Base-by-base conservation (phyloP, 2,329 filamentous ascomycete genomes). In the Lasiodiplodia sp. region DNA sequence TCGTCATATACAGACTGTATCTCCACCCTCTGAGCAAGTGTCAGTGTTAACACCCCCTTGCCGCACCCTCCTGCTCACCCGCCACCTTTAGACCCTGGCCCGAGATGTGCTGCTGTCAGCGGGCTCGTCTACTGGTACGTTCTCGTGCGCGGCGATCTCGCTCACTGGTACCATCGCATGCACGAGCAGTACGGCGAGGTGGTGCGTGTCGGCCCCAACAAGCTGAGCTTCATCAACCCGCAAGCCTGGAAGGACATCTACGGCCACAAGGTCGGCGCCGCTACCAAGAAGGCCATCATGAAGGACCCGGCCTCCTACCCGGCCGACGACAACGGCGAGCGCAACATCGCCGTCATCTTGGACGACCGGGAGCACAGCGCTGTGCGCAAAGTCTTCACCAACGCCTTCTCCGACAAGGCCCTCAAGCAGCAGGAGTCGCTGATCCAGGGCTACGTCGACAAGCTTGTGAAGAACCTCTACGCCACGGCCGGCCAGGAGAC, bases 221-320 rank as follows among this genome's bases (percentile, higher is more conserved):
- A 84, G 66, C 64, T 83, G 1, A 82, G 80, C 2, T 82, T 82
- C 73, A 82, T 76, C 57, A 78, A 73, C 14, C 80, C 82, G 2
- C 78, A 77, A 1, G 80, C 81, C 2, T 83, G 79, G 77, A 69
- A 66, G n/a, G 51, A 51, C 28, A 55, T 65, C 28, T 55, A 65
- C 31, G 69, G 68, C n/a, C 60, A 72, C 62, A 31, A 18, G 55
- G 47, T 10, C 10, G 49, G 11, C 3, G 25, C 66, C 11, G 21
- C 23, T 44, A 69, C 23, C 51, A 66, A 63, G 68, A 28, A 28
- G 28, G 28, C 28, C 28, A 28, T 28, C 28, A 28, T 28, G 28
- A 28, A 28, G 28, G 66, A 70, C 37, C 49, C 40, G 4, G 16
- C 18, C 11, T 52, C 57, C 37, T 70, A 70, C 52, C 16, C 2